phyloP scores from a whole-genome alignment of 164 flowering plant species.

The Chloranthus sessilifolius region DNA sequence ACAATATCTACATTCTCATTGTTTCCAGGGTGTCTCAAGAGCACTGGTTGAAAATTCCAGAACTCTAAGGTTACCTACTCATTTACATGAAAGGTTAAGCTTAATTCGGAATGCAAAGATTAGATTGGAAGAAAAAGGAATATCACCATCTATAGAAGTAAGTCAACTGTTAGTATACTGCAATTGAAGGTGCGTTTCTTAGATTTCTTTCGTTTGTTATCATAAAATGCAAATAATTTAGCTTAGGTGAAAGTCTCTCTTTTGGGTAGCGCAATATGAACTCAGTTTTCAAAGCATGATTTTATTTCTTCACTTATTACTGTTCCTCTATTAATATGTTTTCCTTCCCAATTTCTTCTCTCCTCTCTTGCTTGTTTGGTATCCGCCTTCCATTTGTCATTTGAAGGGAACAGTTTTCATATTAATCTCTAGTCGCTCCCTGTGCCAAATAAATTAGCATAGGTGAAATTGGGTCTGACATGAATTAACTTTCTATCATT shows the following conservation, averaged over 20 bases:
- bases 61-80: slow-evolving; percentile 72
- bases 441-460: too few relatives aligned
- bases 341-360: too few relatives aligned
- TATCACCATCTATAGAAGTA: slow-evolving; percentile 80
- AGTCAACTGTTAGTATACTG: slow-evolving; percentile 31
- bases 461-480: slow-evolving; percentile 9
- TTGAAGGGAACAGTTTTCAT: too few relatives aligned
- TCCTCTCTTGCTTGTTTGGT: too few relatives aligned
- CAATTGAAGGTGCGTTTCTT: too few relatives aligned
- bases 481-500: background rate
- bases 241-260: too few relatives aligned
- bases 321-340: background rate
- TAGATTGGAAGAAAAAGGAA: slow-evolving; percentile 66
- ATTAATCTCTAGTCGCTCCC: too few relatives aligned
- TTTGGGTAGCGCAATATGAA: too few relatives aligned
- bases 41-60: slow-evolving; percentile 76
- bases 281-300: too few relatives aligned
- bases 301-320: background rate
- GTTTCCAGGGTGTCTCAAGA: slow-evolving; percentile 80
- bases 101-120: slow-evolving; percentile 71
- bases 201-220: too few relatives aligned
- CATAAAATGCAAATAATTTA: too few relatives aligned
- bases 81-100: slow-evolving; percentile 83
- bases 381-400: too few relatives aligned
- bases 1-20: slow-evolving; percentile 5